Percentiles rank a stretch among this genome's conserved stretches.
Evolutionary conservation across 225 moss, liverwort and hornwort genomes (phyloP).

Genomic region (Anthoceros angustus): DNA sequence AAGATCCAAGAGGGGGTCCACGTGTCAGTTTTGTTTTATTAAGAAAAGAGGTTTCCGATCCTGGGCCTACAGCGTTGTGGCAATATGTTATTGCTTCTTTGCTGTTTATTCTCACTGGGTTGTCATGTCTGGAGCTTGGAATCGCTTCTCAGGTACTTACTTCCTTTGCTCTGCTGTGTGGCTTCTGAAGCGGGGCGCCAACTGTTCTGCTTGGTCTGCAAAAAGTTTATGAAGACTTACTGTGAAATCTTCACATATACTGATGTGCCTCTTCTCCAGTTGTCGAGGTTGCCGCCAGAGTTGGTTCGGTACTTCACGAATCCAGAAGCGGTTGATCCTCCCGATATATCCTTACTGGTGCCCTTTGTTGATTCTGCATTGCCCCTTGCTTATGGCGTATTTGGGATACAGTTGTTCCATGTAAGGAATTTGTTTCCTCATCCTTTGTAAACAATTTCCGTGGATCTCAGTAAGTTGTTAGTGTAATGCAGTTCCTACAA

Average conservation of each 20-base stretch:
- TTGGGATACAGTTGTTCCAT: slow-evolving; percentile 83
- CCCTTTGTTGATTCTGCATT: slow-evolving; percentile 80
- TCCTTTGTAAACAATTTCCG: no score
- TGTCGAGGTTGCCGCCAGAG: slow-evolving; percentile 80
- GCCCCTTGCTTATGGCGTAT: slow-evolving; percentile 93
- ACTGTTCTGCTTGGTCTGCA: neutral
- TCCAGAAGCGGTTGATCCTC: slow-evolving; percentile 69
- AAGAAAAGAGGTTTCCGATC: slow-evolving; percentile 71
- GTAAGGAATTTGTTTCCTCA: slow-evolving; percentile 18
- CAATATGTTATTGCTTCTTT: slow-evolving; percentile 70
- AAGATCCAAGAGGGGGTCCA: slow-evolving; percentile 86
- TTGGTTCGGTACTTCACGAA: slow-evolving; percentile 83
- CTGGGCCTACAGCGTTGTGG: slow-evolving; percentile 84
- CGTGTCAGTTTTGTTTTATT: slow-evolving; percentile 86
- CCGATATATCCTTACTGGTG: slow-evolving; percentile 66
- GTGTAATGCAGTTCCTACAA: neutral
- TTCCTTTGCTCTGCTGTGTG: neutral
- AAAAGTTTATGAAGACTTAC: neutral
- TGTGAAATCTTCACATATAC: neutral
- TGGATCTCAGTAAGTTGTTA: no score
- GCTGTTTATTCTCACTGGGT: slow-evolving; percentile 57
- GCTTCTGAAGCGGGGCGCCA: neutral
- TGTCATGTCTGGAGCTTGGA: slow-evolving; percentile 81
- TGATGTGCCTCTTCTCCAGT: slow-evolving; percentile 18
- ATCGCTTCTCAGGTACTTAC: slow-evolving; percentile 62